These are phyloP conservation scores for Ophiostoma montium DNA, from an alignment of 2,329 filamentous ascomycete genomes.

Conservation along the genomic window DNA sequence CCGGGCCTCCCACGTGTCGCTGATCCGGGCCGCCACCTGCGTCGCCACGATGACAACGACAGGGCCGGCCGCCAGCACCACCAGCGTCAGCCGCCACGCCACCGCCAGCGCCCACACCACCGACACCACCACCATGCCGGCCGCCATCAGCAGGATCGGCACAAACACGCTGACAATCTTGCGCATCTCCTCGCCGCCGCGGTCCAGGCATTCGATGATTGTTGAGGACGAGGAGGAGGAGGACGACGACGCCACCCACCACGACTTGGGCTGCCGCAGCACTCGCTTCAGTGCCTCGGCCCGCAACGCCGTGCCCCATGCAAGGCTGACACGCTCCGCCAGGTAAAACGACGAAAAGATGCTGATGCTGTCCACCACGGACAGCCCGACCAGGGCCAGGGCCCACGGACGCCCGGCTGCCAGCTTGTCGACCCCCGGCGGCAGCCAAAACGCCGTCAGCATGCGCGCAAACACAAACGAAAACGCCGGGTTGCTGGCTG, in stretches of 20 bases:
- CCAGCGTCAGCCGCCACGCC: conserved; percentile 69
- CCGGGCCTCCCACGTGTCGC: conserved; percentile 55
- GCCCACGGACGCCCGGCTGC: conserved; percentile 50
- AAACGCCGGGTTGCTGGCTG: conserved; percentile 53
- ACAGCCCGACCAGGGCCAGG: conserved; percentile 52
- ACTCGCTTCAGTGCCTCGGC: conserved; percentile 53
- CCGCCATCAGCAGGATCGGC: conserved; percentile 52
- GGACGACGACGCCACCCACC: background rate
- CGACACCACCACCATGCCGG: conserved; percentile 53
- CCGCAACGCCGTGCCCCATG: conserved; percentile 64
- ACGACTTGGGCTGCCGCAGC: conserved; percentile 52
- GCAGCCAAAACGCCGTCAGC: conserved; percentile 52
- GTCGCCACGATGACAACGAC: conserved; percentile 55
- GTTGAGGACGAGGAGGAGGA: conserved; percentile 33
- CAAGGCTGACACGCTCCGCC: conserved; percentile 56
- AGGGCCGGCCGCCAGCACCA: conserved; percentile 55
- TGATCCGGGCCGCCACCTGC: conserved; percentile 49
- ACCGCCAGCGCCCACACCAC: conserved; percentile 59
- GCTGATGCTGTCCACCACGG: conserved; percentile 49
- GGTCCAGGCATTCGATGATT: conserved; percentile 60
- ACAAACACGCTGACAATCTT: conserved; percentile 69
- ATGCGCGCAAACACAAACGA: conserved; percentile 63
- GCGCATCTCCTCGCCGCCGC: conserved; percentile 75
- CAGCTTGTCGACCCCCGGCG: conserved; percentile 30
- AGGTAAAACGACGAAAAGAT: conserved; percentile 56